Evolutionary conservation across 225 moss, liverwort and hornwort species (phyloP), one percentile per base, ranked within the genome.

Genomic region (Neckera pumila): DNA sequence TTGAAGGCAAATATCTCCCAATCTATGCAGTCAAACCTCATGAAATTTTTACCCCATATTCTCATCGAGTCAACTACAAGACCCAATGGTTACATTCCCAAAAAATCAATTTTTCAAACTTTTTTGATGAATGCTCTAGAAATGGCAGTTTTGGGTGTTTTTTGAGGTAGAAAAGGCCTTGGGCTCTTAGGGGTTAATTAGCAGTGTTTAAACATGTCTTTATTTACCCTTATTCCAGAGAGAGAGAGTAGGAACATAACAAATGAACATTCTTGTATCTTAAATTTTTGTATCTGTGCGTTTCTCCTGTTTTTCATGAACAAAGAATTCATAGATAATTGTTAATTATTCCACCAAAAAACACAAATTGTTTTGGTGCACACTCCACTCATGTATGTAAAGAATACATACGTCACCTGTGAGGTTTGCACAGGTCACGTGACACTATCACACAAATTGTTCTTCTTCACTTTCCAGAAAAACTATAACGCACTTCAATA

Each of bases 401-500:
- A 38, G 6, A 16, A 6, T 25, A 10, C 16, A 10, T 10, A 13
- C 60, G 21, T 61, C 58, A 80, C 42, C 6, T 33, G 34, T 63
- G 34, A 60, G 19, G 3, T 42, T 30, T 80, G 4, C 80, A 40
- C 9, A 31, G 9, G 13, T 33, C 43, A 43, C 2, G 9, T 19
- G 38, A 79, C 38, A 17, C 4, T 0, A 11, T 38, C 27, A 38
- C 61, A 61, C 13, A 42, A 31, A 80, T 1, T 43, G 31, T 43
- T 60, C 40, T 11, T 26, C 43, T 34, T 63, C 34, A 23, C 47
- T 82, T 64, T 81, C 17, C 34, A 22, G 9, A 62, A 15, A 15
- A 62, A 47, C 7, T 16, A 31, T 11, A 33, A 12, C 0, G 0
- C 8, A 6, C 16, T 45, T 47, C 2, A 14, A 9, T 33, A 6